Base-by-base conservation (phyloP, 768 basidiomycete genomes). In the Suillus lakei region DNA sequence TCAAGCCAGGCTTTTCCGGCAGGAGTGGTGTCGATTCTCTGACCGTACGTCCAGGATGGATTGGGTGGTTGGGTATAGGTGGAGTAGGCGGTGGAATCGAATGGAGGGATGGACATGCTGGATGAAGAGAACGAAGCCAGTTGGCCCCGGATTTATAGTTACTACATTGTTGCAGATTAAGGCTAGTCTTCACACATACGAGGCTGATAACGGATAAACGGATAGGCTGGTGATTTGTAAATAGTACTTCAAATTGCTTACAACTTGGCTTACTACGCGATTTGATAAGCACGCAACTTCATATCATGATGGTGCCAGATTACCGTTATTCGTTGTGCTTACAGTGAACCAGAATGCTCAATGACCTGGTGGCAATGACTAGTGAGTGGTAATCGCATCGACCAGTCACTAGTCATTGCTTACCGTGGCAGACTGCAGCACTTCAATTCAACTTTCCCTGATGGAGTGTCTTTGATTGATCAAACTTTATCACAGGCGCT, bases 1-100 rank as follows among this genome's bases (percentile, higher is more conserved):
- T 73, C 71, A 34, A 76, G 7, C 80, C 80, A 81, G 16, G 61
- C 71, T n/a, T 62, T 64, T 1, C 80, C 80, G 2, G 64, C 67
- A 4, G 75, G 67, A 0, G 74, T 77, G 7, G 66, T 70, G n/a
- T 69, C 67, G 18, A 79, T 65, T 60, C 36, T 60, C 60, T 79
- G 72, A n/a, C 78, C 71, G 39, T 67, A 79, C 2, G 73, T 46
- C 75, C 79, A 81, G 1, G 71, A 43, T 15, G 77, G 68, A 63
- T 80, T 75, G 1, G 78, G 78, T 8, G 69, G 13, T 32, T 74
- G 73, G 1, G 77, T 79, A 65, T 69, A 74, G 60, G 68, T 65
- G 59, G 68, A n/a, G 41, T 66, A 54, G 16, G 36, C 21, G 28
- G 32, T 59, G 46, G 61, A 62, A 65, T 74, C 69, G 32, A 77